Conservation (phyloP, 2,329 filamentous ascomycete genomes). For the Aspergillus phoenicis region DNA sequence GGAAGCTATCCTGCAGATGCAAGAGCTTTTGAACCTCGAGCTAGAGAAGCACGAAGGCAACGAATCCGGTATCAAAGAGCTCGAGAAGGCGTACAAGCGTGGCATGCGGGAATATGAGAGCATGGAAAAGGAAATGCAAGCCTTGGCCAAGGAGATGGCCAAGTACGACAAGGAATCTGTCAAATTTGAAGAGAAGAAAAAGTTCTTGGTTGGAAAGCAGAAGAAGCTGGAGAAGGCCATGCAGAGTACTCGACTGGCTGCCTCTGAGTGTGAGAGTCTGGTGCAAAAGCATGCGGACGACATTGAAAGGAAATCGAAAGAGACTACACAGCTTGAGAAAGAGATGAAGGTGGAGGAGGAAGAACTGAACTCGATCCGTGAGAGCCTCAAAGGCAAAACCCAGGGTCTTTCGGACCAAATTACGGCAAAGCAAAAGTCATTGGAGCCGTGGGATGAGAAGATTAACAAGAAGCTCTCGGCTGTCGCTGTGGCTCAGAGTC, state of each 20-base stretch:
- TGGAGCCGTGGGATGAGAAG: conserved; percentile 96
- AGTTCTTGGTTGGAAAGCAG: conserved; percentile 85
- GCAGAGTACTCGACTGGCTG: conserved; percentile 71
- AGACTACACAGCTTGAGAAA: conserved; percentile 75
- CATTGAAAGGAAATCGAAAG: conserved; percentile 72
- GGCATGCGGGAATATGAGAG: conserved; percentile 81
- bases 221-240: conserved; percentile 94
- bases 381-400: conserved; percentile 90
- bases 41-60: conserved; percentile 88
- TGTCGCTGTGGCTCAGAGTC: conserved; percentile 91
- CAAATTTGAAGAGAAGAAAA: conserved; percentile 97
- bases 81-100: conserved; percentile 81
- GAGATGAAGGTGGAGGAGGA: conserved; percentile 77
- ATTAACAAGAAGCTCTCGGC: conserved; percentile 95
- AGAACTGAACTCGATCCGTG: conserved; percentile 79
- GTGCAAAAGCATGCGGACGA: conserved; percentile 78
- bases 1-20: conserved; percentile 88
- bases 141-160: conserved; percentile 79
- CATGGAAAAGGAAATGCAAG: conserved; percentile 79
- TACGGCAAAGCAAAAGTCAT: conserved; percentile 83
- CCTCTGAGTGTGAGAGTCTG: conserved; percentile 73
- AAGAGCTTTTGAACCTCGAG: conserved; percentile 81
- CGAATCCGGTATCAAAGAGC: conserved; percentile 84
- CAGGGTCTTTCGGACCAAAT: conserved; percentile 93
- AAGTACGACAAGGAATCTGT: conserved; percentile 96